Conservation (phyloP, 768 basidiomycete genomes). For the Kwoniella bestiolae region DNA sequence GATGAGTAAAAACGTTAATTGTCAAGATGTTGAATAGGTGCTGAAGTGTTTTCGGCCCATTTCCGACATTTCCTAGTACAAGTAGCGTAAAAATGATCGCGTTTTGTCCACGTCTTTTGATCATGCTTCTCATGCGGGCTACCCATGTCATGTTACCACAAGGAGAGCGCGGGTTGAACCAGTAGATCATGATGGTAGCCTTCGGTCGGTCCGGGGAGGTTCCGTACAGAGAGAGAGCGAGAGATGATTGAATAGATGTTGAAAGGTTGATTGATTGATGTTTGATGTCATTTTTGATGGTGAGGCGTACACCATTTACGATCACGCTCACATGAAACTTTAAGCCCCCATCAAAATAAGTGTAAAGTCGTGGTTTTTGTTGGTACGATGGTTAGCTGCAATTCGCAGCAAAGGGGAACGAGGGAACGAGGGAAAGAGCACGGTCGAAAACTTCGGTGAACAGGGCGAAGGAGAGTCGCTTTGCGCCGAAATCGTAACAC, state of each 20-base stretch:
- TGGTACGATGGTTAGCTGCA: not conserved
- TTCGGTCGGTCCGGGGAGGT: not conserved
- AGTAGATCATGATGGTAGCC: not conserved
- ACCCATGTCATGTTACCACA: not conserved
- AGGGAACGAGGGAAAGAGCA: not conserved
- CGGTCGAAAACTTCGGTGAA: constrained; percentile 8
- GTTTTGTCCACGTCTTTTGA: not conserved
- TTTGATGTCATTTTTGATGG: constrained; percentile 6
- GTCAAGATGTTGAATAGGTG: constrained; percentile 7
- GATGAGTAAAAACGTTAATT: not conserved
- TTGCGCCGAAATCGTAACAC: not conserved
- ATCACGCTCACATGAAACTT: not conserved
- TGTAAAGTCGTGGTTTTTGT: too few relatives aligned
- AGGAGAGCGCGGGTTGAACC: not conserved
- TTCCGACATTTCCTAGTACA: not conserved
- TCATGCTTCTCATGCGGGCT: not conserved
- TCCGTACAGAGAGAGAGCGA: not conserved
- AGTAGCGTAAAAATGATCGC: not conserved
- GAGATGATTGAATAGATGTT: not conserved
- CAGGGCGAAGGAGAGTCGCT: constrained; percentile 5
- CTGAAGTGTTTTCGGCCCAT: constrained; percentile 1
- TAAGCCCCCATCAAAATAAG: constrained; percentile 6
- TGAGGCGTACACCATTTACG: not conserved
- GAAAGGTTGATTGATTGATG: constrained; percentile 5
- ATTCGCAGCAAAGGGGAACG: not conserved